Percentiles rank a stretch among this genome's conserved stretches.
Evolutionary conservation across 1,284 basidiomycete genomes (phyloP).

Genomic region (Leccinum fallax): DNA sequence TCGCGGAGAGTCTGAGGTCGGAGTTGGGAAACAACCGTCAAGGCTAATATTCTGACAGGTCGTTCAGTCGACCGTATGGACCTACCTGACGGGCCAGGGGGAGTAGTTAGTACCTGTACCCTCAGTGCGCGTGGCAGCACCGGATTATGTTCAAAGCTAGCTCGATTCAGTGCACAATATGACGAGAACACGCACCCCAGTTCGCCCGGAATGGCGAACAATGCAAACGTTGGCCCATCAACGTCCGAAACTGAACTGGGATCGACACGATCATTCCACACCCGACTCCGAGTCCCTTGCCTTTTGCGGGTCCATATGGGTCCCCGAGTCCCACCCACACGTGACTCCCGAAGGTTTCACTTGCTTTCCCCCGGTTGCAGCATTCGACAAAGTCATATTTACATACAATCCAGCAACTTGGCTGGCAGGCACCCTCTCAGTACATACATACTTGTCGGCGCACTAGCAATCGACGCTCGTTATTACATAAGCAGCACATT

Average conservation of each 20-base stretch:
- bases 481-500: conserved; percentile 30
- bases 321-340: conserved; percentile 23
- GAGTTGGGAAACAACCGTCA: conserved; percentile 36
- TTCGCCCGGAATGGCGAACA: conserved; percentile 32
- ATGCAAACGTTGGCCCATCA: conserved; percentile 18
- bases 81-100: background rate
- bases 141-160: conserved; percentile 8
- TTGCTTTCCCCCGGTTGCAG: background rate
- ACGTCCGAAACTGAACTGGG: conserved; percentile 14
- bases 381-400: background rate
- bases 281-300: conserved; percentile 14
- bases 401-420: background rate
- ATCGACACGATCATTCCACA: conserved; percentile 22
- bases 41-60: conserved; percentile 20
- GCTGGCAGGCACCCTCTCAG: background rate
- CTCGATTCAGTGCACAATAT: conserved; percentile 34
- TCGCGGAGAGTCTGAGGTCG: conserved; percentile 39
- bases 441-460: background rate
- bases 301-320: conserved; percentile 42
- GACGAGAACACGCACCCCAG: conserved; percentile 28
- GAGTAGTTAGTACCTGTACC: background rate
- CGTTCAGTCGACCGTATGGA: conserved; percentile 1
- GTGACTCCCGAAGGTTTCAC: conserved; percentile 22
- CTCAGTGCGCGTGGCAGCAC: background rate
- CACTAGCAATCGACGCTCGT: background rate